A percentile compares a stretch with the other conserved stretches of the same genome.
Evolutionary conservation across 805 yeast species (phyloP).

Genomic region (Hanseniaspora meyeri): DNA sequence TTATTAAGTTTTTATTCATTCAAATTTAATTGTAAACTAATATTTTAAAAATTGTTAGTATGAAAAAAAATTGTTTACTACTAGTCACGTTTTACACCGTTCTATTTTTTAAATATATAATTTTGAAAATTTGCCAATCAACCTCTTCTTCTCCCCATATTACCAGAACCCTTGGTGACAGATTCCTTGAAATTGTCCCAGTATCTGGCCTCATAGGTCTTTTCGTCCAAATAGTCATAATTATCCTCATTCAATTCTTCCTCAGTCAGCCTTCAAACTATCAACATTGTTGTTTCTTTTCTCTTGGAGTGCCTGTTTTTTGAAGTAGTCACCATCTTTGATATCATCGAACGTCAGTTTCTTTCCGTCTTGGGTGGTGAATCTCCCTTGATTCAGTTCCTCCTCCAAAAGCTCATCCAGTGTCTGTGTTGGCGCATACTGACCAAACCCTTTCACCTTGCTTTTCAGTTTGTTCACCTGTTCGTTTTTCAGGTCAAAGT

Average conservation of each 20-base stretch:
- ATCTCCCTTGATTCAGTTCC: constrained; percentile 76
- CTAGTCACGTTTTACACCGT: not conserved
- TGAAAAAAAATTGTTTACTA: not conserved
- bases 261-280: constrained; percentile 22
- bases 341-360: constrained; percentile 14
- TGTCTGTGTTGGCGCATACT: constrained; percentile 82
- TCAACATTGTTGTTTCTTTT: constrained; percentile 32
- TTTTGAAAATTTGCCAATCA: not conserved
- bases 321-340: constrained; percentile 16
- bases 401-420: constrained; percentile 84
- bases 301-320: constrained; percentile 23
- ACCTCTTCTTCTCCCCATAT: constrained; percentile 48
- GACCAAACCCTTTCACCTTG: constrained; percentile 83
- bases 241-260: constrained; percentile 52
- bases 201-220: constrained; percentile 62
- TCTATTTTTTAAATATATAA: not conserved
- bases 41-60: too few species aligned
- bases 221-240: constrained; percentile 43
- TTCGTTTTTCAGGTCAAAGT: constrained; percentile 9
- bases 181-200: constrained; percentile 93
- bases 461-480: constrained; percentile 37
- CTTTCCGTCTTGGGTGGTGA: constrained; percentile 39
- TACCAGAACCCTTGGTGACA: constrained; percentile 81
- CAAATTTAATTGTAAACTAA: too few species aligned
- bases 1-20: too few species aligned